phyloP scores from a whole-genome alignment of 176 grass and related monocot genomes.

The Raddia guianensis region DNA sequence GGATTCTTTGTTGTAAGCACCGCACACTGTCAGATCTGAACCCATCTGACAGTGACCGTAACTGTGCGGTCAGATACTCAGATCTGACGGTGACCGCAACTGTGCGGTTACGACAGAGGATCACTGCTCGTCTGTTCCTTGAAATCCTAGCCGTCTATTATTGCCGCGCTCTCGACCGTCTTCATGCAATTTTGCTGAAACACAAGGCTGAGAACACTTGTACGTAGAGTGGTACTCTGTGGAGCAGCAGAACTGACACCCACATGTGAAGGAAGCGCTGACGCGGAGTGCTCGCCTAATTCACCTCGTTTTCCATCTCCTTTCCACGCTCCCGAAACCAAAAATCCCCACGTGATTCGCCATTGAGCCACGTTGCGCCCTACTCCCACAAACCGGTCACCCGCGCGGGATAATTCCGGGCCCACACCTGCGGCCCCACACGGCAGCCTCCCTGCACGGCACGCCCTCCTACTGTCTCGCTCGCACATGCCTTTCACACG shows the following conservation, averaged over 20 bases:
- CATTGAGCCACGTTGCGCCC: conserved; percentile 26
- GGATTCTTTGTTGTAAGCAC: too few relatives aligned
- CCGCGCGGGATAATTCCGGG: not conserved
- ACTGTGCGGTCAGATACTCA: too few relatives aligned
- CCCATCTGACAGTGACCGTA: too few relatives aligned
- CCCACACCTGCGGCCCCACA: conserved; percentile 11
- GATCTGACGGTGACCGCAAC: too few relatives aligned
- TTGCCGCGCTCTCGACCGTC: not conserved
- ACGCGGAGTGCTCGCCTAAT: conserved; percentile 14
- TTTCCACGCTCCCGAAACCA: not conserved
- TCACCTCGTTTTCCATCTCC: conserved; percentile 28
- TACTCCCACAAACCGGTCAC: too few relatives aligned
- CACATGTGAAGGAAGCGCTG: not conserved
- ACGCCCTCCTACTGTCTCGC: not conserved
- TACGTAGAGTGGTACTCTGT: too few relatives aligned
- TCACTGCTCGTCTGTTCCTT: too few relatives aligned
- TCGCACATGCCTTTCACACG: conserved; percentile 28
- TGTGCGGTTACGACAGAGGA: too few relatives aligned
- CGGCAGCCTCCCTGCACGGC: conserved; percentile 23
- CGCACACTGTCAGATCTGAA: too few relatives aligned
- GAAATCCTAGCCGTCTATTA: not conserved
- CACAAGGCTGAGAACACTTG: not conserved
- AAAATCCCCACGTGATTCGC: conserved; percentile 38
- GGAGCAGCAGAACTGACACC: too few relatives aligned
- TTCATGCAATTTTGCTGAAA: not conserved